phyloP scores from a whole-genome alignment of 139 green algal species.

The Astrephomene gubernaculifera region DNA sequence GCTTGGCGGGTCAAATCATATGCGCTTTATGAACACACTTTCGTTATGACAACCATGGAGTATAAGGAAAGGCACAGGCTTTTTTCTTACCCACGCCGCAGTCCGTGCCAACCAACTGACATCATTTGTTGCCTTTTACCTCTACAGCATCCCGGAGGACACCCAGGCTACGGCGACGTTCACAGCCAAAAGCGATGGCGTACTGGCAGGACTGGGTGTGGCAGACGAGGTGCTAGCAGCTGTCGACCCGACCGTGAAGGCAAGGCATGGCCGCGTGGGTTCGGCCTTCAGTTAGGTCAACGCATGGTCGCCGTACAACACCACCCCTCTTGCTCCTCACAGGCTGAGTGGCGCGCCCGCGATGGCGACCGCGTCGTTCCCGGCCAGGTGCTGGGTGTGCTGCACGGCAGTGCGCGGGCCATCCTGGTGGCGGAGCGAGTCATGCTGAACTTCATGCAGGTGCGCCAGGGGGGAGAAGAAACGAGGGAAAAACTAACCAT shows the following conservation, averaged over 20 bases:
- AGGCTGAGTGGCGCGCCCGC: conserved; percentile 25
- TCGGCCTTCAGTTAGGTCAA: neutral
- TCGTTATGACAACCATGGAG: too few relatives aligned
- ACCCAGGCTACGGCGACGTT: conserved; percentile 86
- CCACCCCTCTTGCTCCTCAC: neutral
- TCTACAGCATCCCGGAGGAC: conserved; percentile 77
- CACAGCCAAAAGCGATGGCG: conserved; percentile 91
- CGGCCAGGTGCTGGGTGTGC: conserved; percentile 74
- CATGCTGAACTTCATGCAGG: conserved; percentile 99
- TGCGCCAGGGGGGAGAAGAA: conserved; percentile 9
- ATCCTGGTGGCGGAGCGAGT: conserved; percentile 97
- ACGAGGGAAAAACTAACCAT: neutral
- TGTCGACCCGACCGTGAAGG: conserved; percentile 84
- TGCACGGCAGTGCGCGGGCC: conserved; percentile 77
- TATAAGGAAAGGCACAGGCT: too few relatives aligned
- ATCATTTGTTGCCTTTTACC: neutral
- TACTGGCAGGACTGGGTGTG: conserved; percentile 90
- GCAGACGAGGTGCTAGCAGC: conserved; percentile 83
- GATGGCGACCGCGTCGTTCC: conserved; percentile 66
- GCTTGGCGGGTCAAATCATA: too few relatives aligned
- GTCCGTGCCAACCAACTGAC: neutral
- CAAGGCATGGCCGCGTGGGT: conserved; percentile 55
- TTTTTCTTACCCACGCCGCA: too few relatives aligned
- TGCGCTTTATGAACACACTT: too few relatives aligned
- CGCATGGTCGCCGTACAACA: too few relatives aligned